Conservation (phyloP, 441 rosid genomes). For the Aquilaria agallochum region DNA sequence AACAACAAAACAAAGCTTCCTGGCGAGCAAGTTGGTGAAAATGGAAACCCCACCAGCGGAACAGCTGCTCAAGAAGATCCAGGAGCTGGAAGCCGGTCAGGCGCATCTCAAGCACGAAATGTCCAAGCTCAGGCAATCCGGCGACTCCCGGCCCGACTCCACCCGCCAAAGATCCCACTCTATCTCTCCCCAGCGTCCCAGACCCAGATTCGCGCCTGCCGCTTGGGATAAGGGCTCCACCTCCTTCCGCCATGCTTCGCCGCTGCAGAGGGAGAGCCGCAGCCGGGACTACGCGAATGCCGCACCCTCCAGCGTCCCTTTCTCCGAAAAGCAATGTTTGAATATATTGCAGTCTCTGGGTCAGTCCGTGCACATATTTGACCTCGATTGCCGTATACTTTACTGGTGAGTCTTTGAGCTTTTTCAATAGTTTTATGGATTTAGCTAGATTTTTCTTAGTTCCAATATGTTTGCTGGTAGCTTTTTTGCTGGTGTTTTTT, state of each 20-base stretch:
- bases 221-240: conserved; percentile 54
- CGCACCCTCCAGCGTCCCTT: conserved; percentile 52
- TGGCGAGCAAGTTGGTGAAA: background rate
- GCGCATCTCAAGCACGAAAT: conserved; percentile 76
- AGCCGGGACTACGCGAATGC: conserved; percentile 21
- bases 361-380: conserved; percentile 83
- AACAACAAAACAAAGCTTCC: background rate
- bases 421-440: background rate
- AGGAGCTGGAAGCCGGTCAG: conserved; percentile 86
- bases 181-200: conserved; percentile 65
- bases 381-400: conserved; percentile 52
- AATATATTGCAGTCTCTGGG: conserved; percentile 94
- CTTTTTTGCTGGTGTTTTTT: background rate
- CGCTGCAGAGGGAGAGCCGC: conserved; percentile 73
- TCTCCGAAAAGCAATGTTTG: conserved; percentile 66
- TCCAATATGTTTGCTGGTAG: background rate
- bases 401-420: conserved; percentile 64
- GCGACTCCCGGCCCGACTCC: conserved; percentile 23
- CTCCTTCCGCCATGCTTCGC: conserved; percentile 74
- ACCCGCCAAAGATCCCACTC: conserved; percentile 76
- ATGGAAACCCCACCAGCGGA: conserved; percentile 76
- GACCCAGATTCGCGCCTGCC: conserved; percentile 16
- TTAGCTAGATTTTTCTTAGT: background rate
- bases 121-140: conserved; percentile 57
- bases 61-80: conserved; percentile 78